Evolutionary conservation across 73 alveolate genomes (phyloP).

Genomic region (Paramecium sexaurelia): DNA sequence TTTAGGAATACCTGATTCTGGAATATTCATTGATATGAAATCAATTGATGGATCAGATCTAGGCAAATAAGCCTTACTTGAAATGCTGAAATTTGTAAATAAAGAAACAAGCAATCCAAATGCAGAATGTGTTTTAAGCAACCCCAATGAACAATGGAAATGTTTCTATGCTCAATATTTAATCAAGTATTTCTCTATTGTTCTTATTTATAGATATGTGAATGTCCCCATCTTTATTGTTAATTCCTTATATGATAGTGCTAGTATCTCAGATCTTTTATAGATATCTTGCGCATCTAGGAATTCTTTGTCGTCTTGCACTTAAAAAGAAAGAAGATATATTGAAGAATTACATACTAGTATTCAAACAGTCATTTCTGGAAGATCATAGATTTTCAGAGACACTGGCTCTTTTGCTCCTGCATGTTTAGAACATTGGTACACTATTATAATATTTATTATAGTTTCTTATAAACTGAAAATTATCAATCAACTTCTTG

Average conservation of each 20-base stretch:
- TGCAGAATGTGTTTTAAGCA: not conserved
- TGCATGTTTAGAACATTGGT: not conserved
- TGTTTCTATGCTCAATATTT: not conserved
- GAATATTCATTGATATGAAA: not conserved
- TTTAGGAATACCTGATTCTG: not conserved
- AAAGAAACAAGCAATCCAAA: not conserved
- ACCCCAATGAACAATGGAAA: not conserved
- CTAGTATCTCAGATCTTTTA: not conserved
- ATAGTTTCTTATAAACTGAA: not conserved
- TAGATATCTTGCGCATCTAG: not conserved
- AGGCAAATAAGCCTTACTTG: not conserved
- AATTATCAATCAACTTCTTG: not conserved
- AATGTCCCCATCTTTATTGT: slow-evolving; percentile 6
- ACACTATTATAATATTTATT: not conserved
- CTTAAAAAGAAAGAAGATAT: not conserved
- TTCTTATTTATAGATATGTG: not conserved
- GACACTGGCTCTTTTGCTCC: not conserved
- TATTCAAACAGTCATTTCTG: not conserved
- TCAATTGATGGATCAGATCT: not conserved
- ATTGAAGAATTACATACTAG: slow-evolving; percentile 23
- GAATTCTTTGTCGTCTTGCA: not conserved
- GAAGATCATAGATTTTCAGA: not conserved
- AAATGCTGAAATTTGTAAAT: not conserved
- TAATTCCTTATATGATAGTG: not conserved
- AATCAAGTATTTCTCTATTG: not conserved